phyloP scores from a whole-genome alignment of 2,329 filamentous ascomycete species.

The Fusarium burgessii region DNA sequence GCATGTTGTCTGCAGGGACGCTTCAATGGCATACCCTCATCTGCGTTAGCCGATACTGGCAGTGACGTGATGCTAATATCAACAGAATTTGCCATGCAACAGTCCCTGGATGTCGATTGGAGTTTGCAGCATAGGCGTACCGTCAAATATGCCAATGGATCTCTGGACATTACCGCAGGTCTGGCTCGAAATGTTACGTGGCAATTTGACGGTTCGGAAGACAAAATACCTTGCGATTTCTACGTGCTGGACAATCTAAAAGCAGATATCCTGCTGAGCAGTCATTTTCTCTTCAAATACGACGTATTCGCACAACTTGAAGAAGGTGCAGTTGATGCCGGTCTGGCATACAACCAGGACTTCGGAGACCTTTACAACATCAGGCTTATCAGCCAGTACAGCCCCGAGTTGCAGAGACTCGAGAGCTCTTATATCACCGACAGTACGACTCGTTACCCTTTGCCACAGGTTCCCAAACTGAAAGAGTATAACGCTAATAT shows the following conservation, averaged over 20 bases:
- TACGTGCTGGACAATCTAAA: not conserved
- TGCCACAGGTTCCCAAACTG: accelerated
- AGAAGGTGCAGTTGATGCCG: accelerated
- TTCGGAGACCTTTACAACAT: slow-evolving; percentile 9
- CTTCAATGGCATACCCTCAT: not conserved
- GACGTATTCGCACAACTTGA: not conserved
- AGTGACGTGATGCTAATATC: slow-evolving; percentile 11
- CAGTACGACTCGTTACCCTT: not conserved
- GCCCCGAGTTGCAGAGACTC: not conserved
- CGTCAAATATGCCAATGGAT: slow-evolving; percentile 2
- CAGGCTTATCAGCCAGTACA: not conserved
- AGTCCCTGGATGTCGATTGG: not conserved
- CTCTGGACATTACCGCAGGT: not conserved
- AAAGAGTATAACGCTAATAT: accelerated
- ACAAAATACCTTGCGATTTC: not conserved
- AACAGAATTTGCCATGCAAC: not conserved
- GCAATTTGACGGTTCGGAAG: not conserved
- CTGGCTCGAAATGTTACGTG: not conserved
- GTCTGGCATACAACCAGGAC: accelerated
- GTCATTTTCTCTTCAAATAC: not conserved
- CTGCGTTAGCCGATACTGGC: slow-evolving; percentile 1
- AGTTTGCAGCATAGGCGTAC: accelerated
- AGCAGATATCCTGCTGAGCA: slow-evolving; percentile 1
- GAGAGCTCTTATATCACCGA: not conserved
- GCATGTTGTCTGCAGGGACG: not conserved